A percentile compares a stretch with the other conserved stretches of the same genome.
Conservation (phyloP, 306 rosid genomes). For the Malus orientalis region DNA sequence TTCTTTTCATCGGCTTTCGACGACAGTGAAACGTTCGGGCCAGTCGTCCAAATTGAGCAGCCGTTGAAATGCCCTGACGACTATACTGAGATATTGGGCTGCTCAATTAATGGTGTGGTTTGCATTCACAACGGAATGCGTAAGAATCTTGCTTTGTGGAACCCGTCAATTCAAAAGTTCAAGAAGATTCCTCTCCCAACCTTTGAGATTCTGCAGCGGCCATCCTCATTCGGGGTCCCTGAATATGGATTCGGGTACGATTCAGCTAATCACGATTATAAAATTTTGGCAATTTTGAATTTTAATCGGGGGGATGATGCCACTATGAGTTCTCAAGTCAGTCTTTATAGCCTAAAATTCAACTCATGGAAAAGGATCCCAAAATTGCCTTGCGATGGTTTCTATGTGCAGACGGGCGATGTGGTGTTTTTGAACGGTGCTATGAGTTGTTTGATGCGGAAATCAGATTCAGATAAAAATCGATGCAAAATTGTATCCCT, state of each 20-base stretch:
- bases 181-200: background rate
- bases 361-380: background rate
- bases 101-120: background rate
- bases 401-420: fast-evolving
- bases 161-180: background rate
- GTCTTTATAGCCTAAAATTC: background rate
- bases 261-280: background rate
- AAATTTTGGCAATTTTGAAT: background rate
- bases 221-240: background rate
- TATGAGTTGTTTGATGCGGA: background rate
- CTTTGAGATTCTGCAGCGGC: background rate
- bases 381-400: background rate
- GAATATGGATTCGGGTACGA: background rate
- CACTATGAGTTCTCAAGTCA: background rate
- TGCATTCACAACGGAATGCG: background rate
- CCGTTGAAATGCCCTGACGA: background rate
- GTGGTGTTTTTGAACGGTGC: background rate
- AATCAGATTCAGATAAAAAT: background rate
- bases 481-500: background rate
- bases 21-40: background rate
- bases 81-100: background rate
- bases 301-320: background rate
- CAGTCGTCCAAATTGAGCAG: background rate
- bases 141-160: background rate
- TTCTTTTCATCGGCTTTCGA: background rate